Percentiles rank a stretch among this genome's conserved stretches.
Conservation (phyloP, 495 filamentous ascomycete species). For the Daldinia vernicosa region DNA sequence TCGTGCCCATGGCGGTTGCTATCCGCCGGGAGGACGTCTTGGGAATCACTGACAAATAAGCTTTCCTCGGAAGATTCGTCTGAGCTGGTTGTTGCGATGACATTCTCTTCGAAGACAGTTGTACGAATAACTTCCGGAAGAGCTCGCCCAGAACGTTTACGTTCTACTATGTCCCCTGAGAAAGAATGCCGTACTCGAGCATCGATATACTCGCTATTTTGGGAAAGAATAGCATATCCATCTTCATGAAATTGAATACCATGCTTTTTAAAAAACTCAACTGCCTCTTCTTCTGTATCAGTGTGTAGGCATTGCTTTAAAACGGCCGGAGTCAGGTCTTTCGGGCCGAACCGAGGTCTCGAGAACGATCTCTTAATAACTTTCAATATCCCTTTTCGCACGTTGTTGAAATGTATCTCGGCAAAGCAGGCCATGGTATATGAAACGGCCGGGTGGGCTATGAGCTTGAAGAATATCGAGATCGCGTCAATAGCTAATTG, state of each 20-base stretch:
- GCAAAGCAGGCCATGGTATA: slow-evolving; percentile 95
- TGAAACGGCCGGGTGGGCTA: slow-evolving; percentile 74
- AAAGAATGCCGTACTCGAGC: slow-evolving; percentile 55
- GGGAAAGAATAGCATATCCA: slow-evolving; percentile 60
- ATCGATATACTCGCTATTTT: slow-evolving; percentile 42
- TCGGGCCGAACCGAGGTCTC: slow-evolving; percentile 70
- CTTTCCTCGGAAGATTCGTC: slow-evolving; percentile 15
- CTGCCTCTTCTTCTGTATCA: slow-evolving; percentile 74
- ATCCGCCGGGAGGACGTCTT: slow-evolving; percentile 8
- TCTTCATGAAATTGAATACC: slow-evolving; percentile 66
- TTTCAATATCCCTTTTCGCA: slow-evolving; percentile 80
- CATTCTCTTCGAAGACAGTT: slow-evolving; percentile 52
- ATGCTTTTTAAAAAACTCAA: slow-evolving; percentile 73
- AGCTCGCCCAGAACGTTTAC: slow-evolving; percentile 55
- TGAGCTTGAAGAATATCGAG: slow-evolving; percentile 77
- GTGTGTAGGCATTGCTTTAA: slow-evolving; percentile 74
- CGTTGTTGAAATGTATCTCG: slow-evolving; percentile 84
- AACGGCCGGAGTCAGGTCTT: slow-evolving; percentile 76
- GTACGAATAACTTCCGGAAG: slow-evolving; percentile 55
- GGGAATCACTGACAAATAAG: slow-evolving; percentile 47
- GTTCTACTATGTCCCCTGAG: slow-evolving; percentile 57
- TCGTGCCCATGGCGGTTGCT: slow-evolving; percentile 6
- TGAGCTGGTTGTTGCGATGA: slow-evolving; percentile 1
- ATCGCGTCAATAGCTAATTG: slow-evolving; percentile 62
- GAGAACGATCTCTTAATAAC: slow-evolving; percentile 69